phyloP scores from a whole-genome alignment of 352 stramenopile species.

The Globisporangium orthogonon region DNA sequence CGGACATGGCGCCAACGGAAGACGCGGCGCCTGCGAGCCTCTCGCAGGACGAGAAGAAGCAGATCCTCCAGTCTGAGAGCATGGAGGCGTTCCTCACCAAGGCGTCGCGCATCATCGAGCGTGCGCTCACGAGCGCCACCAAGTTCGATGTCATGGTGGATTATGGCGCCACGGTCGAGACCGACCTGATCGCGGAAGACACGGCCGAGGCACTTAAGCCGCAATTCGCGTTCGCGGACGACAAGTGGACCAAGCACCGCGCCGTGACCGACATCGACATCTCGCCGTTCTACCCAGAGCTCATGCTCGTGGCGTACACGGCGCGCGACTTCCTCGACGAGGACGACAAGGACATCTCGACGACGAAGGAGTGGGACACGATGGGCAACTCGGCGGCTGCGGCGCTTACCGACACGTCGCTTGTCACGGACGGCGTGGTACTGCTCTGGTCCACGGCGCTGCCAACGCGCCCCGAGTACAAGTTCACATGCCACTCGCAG shows the following conservation, averaged over 20 bases:
- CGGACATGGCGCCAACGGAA: slow-evolving; percentile 22
- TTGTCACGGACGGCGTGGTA: slow-evolving; percentile 72
- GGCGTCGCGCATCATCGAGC: slow-evolving; percentile 75
- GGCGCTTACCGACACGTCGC: slow-evolving; percentile 47
- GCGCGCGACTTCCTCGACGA: slow-evolving; percentile 68
- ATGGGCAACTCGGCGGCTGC: slow-evolving; percentile 46
- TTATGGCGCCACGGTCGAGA: slow-evolving; percentile 69
- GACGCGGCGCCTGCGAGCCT: slow-evolving; percentile 18
- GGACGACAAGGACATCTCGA: slow-evolving; percentile 50
- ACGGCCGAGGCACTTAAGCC: slow-evolving; percentile 63
- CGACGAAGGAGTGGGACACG: slow-evolving; percentile 64
- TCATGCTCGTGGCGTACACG: slow-evolving; percentile 64
- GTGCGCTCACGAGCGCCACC: slow-evolving; percentile 61
- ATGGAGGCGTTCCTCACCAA: slow-evolving; percentile 78
- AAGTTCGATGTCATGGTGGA: slow-evolving; percentile 86
- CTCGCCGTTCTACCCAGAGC: slow-evolving; percentile 78
- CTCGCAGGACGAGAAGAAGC: slow-evolving; percentile 54
- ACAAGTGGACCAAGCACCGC: slow-evolving; percentile 77
- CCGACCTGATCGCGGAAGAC: slow-evolving; percentile 47
- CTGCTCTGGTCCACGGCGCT: slow-evolving; percentile 83
- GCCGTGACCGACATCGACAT: slow-evolving; percentile 80
- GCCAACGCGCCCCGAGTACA: slow-evolving; percentile 73
- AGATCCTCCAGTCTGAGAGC: slow-evolving; percentile 60
- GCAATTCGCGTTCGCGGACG: slow-evolving; percentile 62
- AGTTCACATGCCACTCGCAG: slow-evolving; percentile 84